Base-by-base conservation (phyloP, 2,329 filamentous ascomycete genomes). In the Cladophialophora bantiana region DNA sequence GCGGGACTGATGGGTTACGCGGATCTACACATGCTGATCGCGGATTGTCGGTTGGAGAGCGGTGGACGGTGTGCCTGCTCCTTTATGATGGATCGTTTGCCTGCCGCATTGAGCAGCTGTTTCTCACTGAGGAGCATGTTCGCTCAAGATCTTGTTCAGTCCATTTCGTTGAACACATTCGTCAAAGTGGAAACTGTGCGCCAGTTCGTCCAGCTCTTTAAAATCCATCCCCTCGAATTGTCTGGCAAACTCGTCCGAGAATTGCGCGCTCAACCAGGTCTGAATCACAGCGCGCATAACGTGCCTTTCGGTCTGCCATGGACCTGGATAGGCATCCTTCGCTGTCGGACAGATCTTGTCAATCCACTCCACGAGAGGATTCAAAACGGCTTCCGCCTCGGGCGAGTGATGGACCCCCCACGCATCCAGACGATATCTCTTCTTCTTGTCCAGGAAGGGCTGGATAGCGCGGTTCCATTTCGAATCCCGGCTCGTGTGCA, bases 401-500 rank as follows among this genome's bases (percentile, higher is more conserved):
- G 68, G 73, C 66, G 63, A 78, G 72, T 73, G 78, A 38, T 76
- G 74, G 36, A 78, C 75, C 0, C 84, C 85, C 85, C 86, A 88
- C n/a, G 81, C 82, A 73, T 88, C 86, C 3, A 88, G 77, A 18
- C 83, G 82, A 1, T 86, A 77, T 0, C 73, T 71, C 6, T 81
- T 78, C 72, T 88, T 88, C 77, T 87, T 88, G 54, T 82, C 80
- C 0, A 88, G 73, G 64, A 88, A 86, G 0, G 82, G 79, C n/a
- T 78, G 72, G 42, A 88, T 81, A 1, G 82, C 80, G 15, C 78
- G 77, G 74, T 85, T 85, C 75, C 84, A 86, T 2, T 78, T 70
- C 3, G 78, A 82, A 7, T 81, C 73, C 0, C 82, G 81, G 48
- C 77, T 77, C 0, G 82, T 77, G 66, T 84, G 82, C 0, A 84